These are phyloP conservation scores for Moesziomyces sp. DNA, from an alignment of 1,284 basidiomycete species.

Conservation along the genomic window DNA sequence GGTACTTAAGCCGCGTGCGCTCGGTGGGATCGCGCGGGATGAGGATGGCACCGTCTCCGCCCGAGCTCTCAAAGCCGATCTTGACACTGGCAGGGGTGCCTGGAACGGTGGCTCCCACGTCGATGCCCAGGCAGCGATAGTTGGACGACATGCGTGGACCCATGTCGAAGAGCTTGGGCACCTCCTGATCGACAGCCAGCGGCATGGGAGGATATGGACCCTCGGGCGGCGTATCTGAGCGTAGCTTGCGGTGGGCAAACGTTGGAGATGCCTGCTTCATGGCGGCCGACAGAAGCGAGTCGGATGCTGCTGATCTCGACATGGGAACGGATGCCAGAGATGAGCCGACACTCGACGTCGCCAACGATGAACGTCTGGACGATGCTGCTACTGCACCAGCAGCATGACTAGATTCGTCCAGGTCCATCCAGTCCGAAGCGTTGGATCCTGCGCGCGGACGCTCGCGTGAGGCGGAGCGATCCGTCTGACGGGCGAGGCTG, in stretches of 20 bases:
- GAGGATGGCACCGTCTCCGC: conserved; percentile 56
- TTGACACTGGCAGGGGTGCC: conserved; percentile 45
- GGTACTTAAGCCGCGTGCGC: conserved; percentile 46
- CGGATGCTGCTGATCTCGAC: conserved; percentile 19
- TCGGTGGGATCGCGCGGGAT: conserved; percentile 56
- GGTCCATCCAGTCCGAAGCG: conserved; percentile 10
- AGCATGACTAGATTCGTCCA: conserved; percentile 10
- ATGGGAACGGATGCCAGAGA: conserved; percentile 10
- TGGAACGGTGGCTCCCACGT: conserved; percentile 27
- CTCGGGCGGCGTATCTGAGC: conserved; percentile 42
- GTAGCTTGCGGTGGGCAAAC: conserved; percentile 19
- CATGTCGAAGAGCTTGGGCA: conserved; percentile 49
- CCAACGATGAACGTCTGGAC: conserved; percentile 14
- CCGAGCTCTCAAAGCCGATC: conserved; percentile 51
- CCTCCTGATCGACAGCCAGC: conserved; percentile 45
- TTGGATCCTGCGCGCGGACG: conserved; percentile 16
- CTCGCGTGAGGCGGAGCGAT: conserved; percentile 28
- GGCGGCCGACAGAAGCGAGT: conserved; percentile 17
- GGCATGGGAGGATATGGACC: conserved; percentile 53
- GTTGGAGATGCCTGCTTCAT: conserved; percentile 26
- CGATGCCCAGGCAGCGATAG: conserved; percentile 48
- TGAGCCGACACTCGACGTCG: conserved; percentile 4
- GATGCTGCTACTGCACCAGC: conserved; percentile 3
- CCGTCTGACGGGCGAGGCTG: conserved; percentile 25
- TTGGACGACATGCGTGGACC: conserved; percentile 53